Percentiles rank a stretch among this genome's conserved stretches.
phyloP scores from a whole-genome alignment of 768 basidiomycete genomes.

The Rossbeevera mucosa region DNA sequence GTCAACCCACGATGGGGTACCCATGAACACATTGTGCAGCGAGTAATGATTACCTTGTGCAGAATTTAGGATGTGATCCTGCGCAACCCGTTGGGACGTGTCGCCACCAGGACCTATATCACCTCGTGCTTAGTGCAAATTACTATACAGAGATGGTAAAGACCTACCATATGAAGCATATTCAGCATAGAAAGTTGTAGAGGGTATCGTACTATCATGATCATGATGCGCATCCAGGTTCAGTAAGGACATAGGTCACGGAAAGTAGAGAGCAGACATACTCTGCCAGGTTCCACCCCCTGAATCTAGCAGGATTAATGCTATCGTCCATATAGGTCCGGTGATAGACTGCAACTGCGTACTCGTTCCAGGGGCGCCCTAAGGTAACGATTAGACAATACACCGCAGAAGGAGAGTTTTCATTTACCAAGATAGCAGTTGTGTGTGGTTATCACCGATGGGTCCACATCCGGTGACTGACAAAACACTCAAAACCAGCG shows the following conservation, averaged over 20 bases:
- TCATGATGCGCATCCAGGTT: neutral
- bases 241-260: neutral
- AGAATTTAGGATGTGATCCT: neutral
- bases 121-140: neutral
- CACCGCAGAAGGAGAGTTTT: neutral
- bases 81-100: neutral
- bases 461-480: constrained; percentile 56
- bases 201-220: neutral
- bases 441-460: constrained; percentile 41
- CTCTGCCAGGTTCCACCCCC: constrained; percentile 36
- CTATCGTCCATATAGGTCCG: constrained; percentile 32
- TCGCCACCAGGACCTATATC: neutral
- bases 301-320: constrained; percentile 48
- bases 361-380: constrained; percentile 57
- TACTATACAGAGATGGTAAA: neutral
- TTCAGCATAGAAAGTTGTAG: neutral
- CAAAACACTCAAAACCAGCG: constrained; percentile 22
- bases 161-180: neutral
- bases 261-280: neutral
- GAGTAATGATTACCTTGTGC: neutral
- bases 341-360: constrained; percentile 47
- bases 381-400: neutral
- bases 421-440: constrained; percentile 47
- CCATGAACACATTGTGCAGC: neutral
- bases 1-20: neutral